Evolutionary conservation across 139 green algal species (phyloP), one percentile per base, ranked within the genome.

Genomic region (Coccomyxa sp.): DNA sequence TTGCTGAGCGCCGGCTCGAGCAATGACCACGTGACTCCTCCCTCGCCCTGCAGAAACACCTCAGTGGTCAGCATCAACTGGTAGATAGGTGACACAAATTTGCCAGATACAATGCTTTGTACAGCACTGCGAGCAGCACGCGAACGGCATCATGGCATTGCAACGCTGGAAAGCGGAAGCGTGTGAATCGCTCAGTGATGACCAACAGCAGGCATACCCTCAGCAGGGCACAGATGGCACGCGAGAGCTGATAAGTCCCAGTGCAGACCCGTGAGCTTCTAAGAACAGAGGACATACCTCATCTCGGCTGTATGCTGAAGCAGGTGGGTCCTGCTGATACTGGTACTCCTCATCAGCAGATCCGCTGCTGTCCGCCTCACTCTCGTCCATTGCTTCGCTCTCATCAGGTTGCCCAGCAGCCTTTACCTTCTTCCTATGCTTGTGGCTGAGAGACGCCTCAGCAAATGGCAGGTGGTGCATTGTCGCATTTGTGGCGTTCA

Each of bases 401-500:
- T 72, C 29, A 22, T 64, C 18, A n/a, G n/a, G n/a, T n/a, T 64
- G 1, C 2, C n/a, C 34, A 36, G 1, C 14, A 27, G 64, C 29
- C 64, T 72, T 16, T 16, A 16, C 50, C 64, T 72, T 72, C n/a
- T 72, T 72, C 64, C 64, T 34, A 10, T 72, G 27, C 64, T 72
- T 72, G 64, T 72, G 64, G 64, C 29, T 72, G 24, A 72, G 27
- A 22, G 64, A 34, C 29, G 64, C 64, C 27, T 72, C 64, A 36
- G 29, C n/a, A 72, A 72, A 72, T 3, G 64, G 64, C 64, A 72
- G 2, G 7, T 64, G 50, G 50, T 72, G 64, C n/a, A 38, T 72
- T 22, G 24, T 33, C 31, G 1, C 29, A 72, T 3, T 72, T 2
- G 24, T 72, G 64, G 3, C 50, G 27, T 64, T 64, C 5, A 64